These are phyloP conservation scores for Pyrenula aspistea DNA, from an alignment of 495 filamentous ascomycete species.

Conservation along the genomic window DNA sequence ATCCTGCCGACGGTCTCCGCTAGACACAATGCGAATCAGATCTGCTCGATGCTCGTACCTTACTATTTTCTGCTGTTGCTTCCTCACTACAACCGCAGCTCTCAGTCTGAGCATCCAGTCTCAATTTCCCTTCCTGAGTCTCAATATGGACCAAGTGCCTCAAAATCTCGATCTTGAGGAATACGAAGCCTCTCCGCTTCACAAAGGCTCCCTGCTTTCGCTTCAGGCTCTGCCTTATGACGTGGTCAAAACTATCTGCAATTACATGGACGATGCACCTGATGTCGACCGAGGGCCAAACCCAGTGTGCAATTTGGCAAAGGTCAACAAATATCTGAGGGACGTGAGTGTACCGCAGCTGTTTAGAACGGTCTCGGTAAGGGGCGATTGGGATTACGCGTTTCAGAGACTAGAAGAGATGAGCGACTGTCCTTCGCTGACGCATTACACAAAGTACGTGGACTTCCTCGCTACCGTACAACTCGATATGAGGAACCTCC, in stretches of 20 bases:
- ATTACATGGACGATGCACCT: constrained; percentile 6
- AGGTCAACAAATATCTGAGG: not conserved
- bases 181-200: not conserved
- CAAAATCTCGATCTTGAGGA: not conserved
- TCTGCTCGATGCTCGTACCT: no score
- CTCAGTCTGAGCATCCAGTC: not conserved
- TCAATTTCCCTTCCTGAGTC: not conserved
- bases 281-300: not conserved
- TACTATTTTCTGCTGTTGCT: not conserved
- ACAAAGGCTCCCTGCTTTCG: not conserved
- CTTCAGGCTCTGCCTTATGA: not conserved
- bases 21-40: no score
- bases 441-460: not conserved
- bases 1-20: no score
- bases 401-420: not conserved
- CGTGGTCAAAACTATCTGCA: constrained; percentile 4
- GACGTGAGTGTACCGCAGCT: not conserved
- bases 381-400: not conserved
- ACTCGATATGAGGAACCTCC: no score
- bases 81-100: not conserved
- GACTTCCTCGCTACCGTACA: no score
- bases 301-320: not conserved
- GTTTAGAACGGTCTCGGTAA: not conserved
- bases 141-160: not conserved
- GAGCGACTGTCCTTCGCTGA: not conserved